Base-by-base conservation (phyloP, 2,329 filamentous ascomycete species). In the Decorospora gaudefroyi region DNA sequence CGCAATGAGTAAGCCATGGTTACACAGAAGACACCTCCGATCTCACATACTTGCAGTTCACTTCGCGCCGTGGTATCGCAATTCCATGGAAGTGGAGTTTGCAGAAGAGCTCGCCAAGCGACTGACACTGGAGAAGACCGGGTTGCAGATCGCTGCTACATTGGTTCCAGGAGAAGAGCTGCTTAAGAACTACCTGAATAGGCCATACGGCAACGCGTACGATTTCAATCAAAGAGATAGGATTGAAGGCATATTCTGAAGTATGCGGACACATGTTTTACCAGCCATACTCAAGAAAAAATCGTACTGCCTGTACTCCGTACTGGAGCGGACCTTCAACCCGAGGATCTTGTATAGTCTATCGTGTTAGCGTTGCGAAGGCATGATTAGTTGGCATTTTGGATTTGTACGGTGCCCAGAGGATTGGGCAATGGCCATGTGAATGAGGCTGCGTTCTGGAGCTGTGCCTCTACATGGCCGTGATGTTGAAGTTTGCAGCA, bases 151-250 rank as follows among this genome's bases (percentile, higher is more conserved):
- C 7, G 77, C 76, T 1, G 77, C 77, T 0, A 69, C 77, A 19
- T 84, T 76, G 71, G 62, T 77, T 3, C 48, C 61, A 1, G 70
- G 68, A 19, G 65, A 76, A 22, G 67, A 76, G 29, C 72, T 75
- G 2, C 42, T 74, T 40, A 61, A 66, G 27, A 66, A 67, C 0
- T 85, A 85, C 59, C 51, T 85, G 51, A 73, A 81, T 32, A 65
- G 80, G 41, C 77, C 74, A 1, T 85, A 81, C 59, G 82, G 81
- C 0, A 85, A 85, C 59, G 78, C 76, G 13, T 85, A 85, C 67
- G 76, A 84, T 59, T 85, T 85, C 56, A 68, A 77, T 42, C 81
- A 84, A 63, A 40, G 46, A 1, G 51, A 66, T 3, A 62, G 53
- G 38, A 46, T 67, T 13, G 54, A 64, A 11, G 55, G 51, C 4